Conservation (phyloP, 371 early-diverging fungal species). For the Coemansia sp. region DNA sequence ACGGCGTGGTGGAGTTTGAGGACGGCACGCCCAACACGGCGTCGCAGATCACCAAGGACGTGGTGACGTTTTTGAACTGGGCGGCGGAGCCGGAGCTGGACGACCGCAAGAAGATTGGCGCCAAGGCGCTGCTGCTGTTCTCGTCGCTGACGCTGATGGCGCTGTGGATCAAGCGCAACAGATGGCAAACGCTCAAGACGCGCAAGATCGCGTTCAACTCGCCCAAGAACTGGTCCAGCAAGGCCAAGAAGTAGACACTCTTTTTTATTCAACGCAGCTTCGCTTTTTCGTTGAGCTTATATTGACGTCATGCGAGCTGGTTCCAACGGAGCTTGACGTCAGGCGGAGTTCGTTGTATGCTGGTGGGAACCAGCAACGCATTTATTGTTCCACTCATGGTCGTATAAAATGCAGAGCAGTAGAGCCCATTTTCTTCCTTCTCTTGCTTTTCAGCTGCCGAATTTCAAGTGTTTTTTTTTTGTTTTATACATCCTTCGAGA, state of each 20-base stretch:
- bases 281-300: neutral
- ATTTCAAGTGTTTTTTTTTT: too few species aligned
- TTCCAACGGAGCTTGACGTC: neutral
- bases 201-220: constrained; percentile 74
- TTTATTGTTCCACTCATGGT: too few species aligned
- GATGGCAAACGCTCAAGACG: constrained; percentile 74
- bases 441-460: too few species aligned
- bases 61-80: constrained; percentile 91
- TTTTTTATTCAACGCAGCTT: too few species aligned
- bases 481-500: too few species aligned
- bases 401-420: too few species aligned
- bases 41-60: constrained; percentile 98
- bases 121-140: constrained; percentile 77
- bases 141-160: constrained; percentile 61
- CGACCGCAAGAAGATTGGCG: constrained; percentile 93
- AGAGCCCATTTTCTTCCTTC: too few species aligned
- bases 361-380: too few species aligned
- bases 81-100: constrained; percentile 96
- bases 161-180: constrained; percentile 76
- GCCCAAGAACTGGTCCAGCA: constrained; percentile 49
- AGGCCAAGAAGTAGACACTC: constrained; percentile 1
- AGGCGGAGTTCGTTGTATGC: neutral
- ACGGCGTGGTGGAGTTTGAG: constrained; percentile 95
- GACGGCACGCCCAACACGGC: constrained; percentile 97
- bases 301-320: neutral